Evolutionary conservation across 176 grass and related monocot species (phyloP).

Genomic region (Ensete glaucum): DNA sequence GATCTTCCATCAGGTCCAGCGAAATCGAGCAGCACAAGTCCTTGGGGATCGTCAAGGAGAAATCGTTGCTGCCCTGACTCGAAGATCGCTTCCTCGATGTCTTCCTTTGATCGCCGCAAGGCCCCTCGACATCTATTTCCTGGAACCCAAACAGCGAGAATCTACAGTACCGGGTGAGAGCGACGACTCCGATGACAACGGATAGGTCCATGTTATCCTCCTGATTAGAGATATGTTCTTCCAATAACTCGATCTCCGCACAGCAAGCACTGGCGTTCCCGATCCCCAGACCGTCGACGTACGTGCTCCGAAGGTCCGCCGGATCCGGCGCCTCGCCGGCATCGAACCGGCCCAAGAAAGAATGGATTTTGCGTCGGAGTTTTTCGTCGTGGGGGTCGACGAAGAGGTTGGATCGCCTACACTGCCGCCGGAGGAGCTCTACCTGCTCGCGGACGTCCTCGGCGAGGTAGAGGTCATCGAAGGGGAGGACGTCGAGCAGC

Average conservation of each 20-base stretch:
- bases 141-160: conserved; percentile 16
- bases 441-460: conserved; percentile 43
- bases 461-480: conserved; percentile 40
- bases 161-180: conserved; percentile 42
- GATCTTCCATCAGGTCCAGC: conserved; percentile 69
- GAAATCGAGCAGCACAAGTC: conserved; percentile 92
- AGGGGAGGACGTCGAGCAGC: conserved; percentile 67
- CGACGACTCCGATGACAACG: conserved; percentile 47
- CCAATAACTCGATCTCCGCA: conserved; percentile 66
- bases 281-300: conserved; percentile 47
- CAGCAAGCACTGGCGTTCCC: conserved; percentile 33
- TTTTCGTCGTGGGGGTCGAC: conserved; percentile 42
- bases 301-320: conserved; percentile 22
- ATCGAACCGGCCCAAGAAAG: conserved; percentile 37
- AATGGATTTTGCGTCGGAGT: conserved; percentile 34
- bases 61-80: conserved; percentile 27
- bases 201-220: conserved; percentile 62
- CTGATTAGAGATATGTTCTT: conserved; percentile 61
- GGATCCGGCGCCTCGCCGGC: conserved; percentile 31
- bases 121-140: conserved; percentile 4
- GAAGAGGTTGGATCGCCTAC: conserved; percentile 26
- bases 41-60: conserved; percentile 57
- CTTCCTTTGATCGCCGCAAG: not conserved
- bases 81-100: conserved; percentile 18
- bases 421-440: conserved; percentile 37